These are phyloP conservation scores for Colletotrichum nymphaeae DNA, from an alignment of 2,329 filamentous ascomycete genomes.

Conservation along the genomic window DNA sequence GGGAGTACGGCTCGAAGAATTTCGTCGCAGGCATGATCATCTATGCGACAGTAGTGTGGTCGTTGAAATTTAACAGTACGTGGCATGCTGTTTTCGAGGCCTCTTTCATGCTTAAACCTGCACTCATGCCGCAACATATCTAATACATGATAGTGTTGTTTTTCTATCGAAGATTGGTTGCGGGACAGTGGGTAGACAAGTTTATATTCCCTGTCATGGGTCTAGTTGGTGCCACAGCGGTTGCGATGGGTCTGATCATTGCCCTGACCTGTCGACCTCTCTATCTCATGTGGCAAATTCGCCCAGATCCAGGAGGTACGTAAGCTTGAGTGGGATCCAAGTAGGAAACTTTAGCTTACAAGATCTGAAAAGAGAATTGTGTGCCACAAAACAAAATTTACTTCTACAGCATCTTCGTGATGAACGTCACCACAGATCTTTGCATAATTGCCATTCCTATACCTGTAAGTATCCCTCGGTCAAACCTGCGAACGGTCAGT, in stretches of 20 bases:
- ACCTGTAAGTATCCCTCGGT: conserved; percentile 37
- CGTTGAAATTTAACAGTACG: conserved; percentile 50
- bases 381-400: conserved; percentile 46
- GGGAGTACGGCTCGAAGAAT: conserved; percentile 47
- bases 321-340: not conserved
- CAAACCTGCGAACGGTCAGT: too few relatives aligned
- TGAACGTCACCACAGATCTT: conserved; percentile 48
- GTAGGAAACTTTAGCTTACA: not conserved
- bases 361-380: conserved; percentile 38
- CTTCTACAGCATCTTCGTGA: conserved; percentile 46
- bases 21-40: conserved; percentile 47
- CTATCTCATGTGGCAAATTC: conserved; percentile 47
- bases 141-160: conserved; percentile 43
- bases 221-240: conserved; percentile 41
- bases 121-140: not conserved
- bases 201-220: conserved; percentile 49
- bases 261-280: conserved; percentile 48
- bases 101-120: not conserved
- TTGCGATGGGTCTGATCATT: conserved; percentile 42
- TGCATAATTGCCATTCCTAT: conserved; percentile 49
- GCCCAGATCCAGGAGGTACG: conserved; percentile 51
- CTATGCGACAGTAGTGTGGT: conserved; percentile 52
- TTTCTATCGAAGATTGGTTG: conserved; percentile 50
- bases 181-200: conserved; percentile 47
- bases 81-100: too few relatives aligned